phyloP scores from a whole-genome alignment of 306 rosid species.

The Psophocarpus tetragonolobus region DNA sequence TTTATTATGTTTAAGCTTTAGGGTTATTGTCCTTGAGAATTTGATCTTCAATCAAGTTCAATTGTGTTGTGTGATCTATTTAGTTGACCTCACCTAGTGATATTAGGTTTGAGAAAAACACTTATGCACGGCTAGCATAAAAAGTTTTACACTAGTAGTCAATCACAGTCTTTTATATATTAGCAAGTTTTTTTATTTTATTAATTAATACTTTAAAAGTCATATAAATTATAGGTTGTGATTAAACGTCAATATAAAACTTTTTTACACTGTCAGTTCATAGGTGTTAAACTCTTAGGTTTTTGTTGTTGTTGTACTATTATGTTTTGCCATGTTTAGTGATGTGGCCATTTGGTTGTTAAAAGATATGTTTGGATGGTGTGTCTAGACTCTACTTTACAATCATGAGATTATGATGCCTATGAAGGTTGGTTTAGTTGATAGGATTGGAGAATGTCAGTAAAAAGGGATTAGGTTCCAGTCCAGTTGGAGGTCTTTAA shows the following conservation, averaged over 20 bases:
- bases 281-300: too few relatives aligned
- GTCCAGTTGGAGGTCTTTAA: background rate
- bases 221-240: too few relatives aligned
- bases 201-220: too few relatives aligned
- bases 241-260: too few relatives aligned
- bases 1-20: background rate
- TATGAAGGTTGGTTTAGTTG: background rate
- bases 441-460: background rate
- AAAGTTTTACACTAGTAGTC: too few relatives aligned
- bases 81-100: background rate
- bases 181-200: too few relatives aligned
- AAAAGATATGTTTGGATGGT: background rate
- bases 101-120: too few relatives aligned
- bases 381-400: constrained; percentile 4
- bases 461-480: background rate
- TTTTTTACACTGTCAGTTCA: too few relatives aligned
- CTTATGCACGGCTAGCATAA: too few relatives aligned
- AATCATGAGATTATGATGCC: background rate
- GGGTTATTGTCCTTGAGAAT: background rate
- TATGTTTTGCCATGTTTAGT: constrained; percentile 15
- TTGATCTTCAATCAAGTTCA: background rate
- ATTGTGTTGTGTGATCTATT: background rate
- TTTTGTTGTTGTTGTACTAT: background rate
- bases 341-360: background rate
- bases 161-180: too few relatives aligned